Evolutionary conservation across 1,284 basidiomycete species (phyloP), one percentile per base, ranked within the genome.

Genomic region (Stygiomarasmius scandens): DNA sequence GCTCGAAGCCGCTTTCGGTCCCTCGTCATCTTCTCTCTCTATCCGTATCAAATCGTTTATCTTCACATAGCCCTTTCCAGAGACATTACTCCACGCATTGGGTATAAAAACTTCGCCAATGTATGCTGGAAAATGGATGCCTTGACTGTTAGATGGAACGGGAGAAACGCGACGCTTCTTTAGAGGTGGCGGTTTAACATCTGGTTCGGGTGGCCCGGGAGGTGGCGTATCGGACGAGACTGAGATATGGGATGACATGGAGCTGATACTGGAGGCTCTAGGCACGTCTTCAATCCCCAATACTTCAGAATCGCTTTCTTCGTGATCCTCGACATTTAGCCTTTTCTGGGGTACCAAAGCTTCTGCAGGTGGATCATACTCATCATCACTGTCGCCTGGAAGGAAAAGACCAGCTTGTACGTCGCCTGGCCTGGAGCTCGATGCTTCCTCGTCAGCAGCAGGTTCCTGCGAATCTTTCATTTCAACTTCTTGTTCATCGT

Each of bases 21-120:
- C 74, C 3, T 77, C 73, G 5, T 71, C 71, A 38, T 74, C 71
- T 52, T 90, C 86, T 49, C 87, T 75, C 63, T 83, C 79, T 12
- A 92, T 74, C 32, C 66, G 65, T 32, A 92, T 74, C 23, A 75
- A 69, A n/a, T 92, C 89, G n/a, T 84, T 84, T 19, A 72, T 61
- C 55, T 85, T 85, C 46, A 89, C 74, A 61, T 90, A 90, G 2
- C 86, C 85, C 61, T 81, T 83, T 1, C 89, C 89, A 54, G 82
- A 87, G n/a, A 81, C 85, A 20, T 87, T 92, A 61, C 87, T 89
- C 88, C 89, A 92, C 9, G 89, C 90, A 63, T 89, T 87, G n/a
- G 80, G 78, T n/a, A 92, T 79, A 10, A 91, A 62, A 56, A 91
- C 77, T 46, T 86, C 85, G 11, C 90, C 90, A 20, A 92, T 67